phyloP scores from a whole-genome alignment of 2,329 filamentous ascomycete species.

The Harringtonia lauricola region DNA sequence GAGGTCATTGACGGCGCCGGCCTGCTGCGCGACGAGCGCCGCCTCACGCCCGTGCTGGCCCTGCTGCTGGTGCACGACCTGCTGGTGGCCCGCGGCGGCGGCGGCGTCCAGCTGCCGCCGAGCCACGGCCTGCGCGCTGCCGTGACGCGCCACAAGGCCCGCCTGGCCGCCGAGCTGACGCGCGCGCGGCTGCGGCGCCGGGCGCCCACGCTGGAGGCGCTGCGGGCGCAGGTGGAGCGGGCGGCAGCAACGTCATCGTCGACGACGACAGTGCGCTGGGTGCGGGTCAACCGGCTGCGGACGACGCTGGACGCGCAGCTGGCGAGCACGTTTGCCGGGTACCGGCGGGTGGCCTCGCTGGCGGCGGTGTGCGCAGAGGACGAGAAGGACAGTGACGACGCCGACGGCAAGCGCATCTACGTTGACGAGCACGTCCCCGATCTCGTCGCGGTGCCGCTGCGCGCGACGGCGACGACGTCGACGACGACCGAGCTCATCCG shows the following conservation, averaged over 20 bases:
- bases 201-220: conserved; percentile 53
- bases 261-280: conserved; percentile 64
- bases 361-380: conserved; percentile 35
- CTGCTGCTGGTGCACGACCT: conserved; percentile 81
- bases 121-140: conserved; percentile 67
- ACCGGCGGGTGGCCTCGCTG: conserved; percentile 44
- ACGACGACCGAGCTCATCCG: conserved; percentile 51
- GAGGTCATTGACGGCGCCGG: conserved; percentile 79
- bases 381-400: neutral
- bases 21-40: conserved; percentile 58
- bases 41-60: conserved; percentile 62
- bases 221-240: conserved; percentile 51
- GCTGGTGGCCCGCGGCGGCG: conserved; percentile 66
- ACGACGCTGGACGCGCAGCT: conserved; percentile 62
- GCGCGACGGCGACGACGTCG: neutral
- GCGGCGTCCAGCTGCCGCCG: conserved; percentile 69
- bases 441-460: conserved; percentile 61
- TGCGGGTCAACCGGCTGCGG: conserved; percentile 73
- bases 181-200: conserved; percentile 65
- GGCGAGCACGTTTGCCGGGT: conserved; percentile 60
- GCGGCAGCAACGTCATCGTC: conserved; percentile 58
- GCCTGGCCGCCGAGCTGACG: conserved; percentile 72
- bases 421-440: conserved; percentile 78
- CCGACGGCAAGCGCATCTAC: conserved; percentile 39
- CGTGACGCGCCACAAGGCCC: conserved; percentile 70